phyloP scores from a whole-genome alignment of 768 basidiomycete species.

The Kwoniella sp. region DNA sequence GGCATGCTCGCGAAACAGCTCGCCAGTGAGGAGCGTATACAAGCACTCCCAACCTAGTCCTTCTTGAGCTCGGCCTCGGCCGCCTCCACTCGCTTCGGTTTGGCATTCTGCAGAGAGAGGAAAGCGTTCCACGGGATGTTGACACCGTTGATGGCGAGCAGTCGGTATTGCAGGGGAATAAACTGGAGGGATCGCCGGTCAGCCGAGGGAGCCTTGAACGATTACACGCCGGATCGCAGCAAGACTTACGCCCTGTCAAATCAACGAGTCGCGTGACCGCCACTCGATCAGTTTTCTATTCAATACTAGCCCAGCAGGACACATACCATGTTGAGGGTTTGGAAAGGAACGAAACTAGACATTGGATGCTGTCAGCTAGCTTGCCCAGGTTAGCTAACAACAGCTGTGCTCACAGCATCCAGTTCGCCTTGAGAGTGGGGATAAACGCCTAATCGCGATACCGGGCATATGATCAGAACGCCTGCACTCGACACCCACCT shows the following conservation, averaged over 20 bases:
- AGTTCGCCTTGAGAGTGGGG: constrained; percentile 47
- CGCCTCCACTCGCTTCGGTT: constrained; percentile 23
- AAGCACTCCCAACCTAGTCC: no score
- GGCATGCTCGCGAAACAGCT: no score
- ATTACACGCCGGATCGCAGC: no score
- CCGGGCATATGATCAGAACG: not conserved
- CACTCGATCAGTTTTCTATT: not conserved
- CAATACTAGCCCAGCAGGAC: no score
- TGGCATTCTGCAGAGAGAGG: constrained; percentile 40
- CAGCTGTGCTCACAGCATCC: constrained; percentile 32
- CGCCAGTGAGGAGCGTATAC: no score
- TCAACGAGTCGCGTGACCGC: no score
- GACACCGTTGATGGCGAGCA: constrained; percentile 42
- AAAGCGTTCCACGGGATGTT: constrained; percentile 49
- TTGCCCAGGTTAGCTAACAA: not conserved
- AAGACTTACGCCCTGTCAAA: constrained; percentile 6
- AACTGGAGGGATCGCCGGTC: no score
- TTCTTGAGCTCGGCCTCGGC: constrained; percentile 10
- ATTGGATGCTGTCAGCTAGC: constrained; percentile 6
- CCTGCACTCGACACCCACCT: not conserved
- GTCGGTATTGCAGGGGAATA: constrained; percentile 42
- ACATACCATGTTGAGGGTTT: constrained; percentile 44
- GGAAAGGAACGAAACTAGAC: constrained; percentile 44
- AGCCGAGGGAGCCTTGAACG: not conserved
- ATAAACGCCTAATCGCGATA: constrained; percentile 24